phyloP scores from a whole-genome alignment of 2,329 filamentous ascomycete genomes.

The Sphaerulina populicola region DNA sequence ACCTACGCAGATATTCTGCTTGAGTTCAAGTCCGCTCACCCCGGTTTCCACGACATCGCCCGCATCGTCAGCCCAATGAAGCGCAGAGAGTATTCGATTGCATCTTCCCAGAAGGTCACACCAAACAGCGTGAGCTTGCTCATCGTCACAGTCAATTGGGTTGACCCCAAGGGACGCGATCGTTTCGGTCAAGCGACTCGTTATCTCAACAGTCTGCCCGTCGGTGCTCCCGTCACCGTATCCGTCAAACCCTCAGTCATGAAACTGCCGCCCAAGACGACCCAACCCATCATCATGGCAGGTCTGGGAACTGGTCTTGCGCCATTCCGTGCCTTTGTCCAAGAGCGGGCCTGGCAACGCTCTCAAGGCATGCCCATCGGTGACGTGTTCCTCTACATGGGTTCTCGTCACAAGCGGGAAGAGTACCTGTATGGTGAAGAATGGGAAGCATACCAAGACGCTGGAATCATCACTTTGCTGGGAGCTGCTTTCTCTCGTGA shows the following conservation, averaged over 20 bases:
- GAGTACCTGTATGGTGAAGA: conserved; percentile 99
- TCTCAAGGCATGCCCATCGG: conserved; percentile 94
- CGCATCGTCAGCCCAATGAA: conserved; percentile 86
- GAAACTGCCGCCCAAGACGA: conserved; percentile 86
- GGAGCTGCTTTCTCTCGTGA: conserved; percentile 93
- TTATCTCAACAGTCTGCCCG: conserved; percentile 68
- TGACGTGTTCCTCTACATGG: conserved; percentile 88
- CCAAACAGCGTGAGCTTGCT: conserved; percentile 85
- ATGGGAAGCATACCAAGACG: conserved; percentile 96
- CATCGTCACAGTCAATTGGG: conserved; percentile 96
- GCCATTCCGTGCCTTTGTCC: conserved; percentile 97
- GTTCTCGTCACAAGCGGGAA: conserved; percentile 91
- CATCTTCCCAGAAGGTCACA: conserved; percentile 89
- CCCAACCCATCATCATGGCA: conserved; percentile 95
- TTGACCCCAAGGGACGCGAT: conserved; percentile 75
- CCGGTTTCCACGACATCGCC: conserved; percentile 77
- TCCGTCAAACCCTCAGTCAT: conserved; percentile 97
- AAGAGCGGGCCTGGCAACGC: conserved; percentile 97
- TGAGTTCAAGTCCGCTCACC: conserved; percentile 83
- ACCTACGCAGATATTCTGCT: conserved; percentile 86
- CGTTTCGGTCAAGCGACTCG: conserved; percentile 89
- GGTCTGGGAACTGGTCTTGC: conserved; percentile 96
- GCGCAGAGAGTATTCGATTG: conserved; percentile 97
- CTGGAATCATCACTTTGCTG: conserved; percentile 87
- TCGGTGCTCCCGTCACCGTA: conserved; percentile 74